Base-by-base conservation (phyloP, 2,329 filamentous ascomycete species). In the Sporothrix phasma region DNA sequence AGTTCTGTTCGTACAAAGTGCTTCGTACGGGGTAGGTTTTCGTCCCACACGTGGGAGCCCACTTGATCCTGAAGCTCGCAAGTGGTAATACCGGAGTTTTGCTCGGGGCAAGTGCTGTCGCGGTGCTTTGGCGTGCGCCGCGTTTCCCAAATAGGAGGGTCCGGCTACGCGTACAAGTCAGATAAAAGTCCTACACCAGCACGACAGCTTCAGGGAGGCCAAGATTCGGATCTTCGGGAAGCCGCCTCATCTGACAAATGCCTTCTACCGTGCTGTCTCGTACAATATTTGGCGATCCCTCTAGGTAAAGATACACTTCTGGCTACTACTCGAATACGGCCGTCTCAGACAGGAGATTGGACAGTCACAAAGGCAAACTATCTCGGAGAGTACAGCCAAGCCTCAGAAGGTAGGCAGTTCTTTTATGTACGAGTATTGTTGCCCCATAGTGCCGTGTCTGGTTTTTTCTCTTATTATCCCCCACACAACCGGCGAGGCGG, bases 81-180 rank as follows among this genome's bases (percentile, higher is more conserved):
- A 7, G 45, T 43, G 24, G 24, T n/a, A n/a, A n/a, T 47, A 43
- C 46, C 65, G 65, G 65, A 61, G 63, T 66, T 63, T 62, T 66
- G 39, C 49, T 66, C 65, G 65, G 65, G 63, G 61, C 61, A 65
- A 65, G 63, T 61, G 34, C 39, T 46, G 56, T 46, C 10, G 17
- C 41, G 15, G 58, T 37, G 43, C 29, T 8, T 13, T 45, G 56
- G 17, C 17, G 8, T 29, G 17, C 39, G 15, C 22, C 39, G 22
- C 39, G 24, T 45, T 61, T 62, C 46, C 37, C 17, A 54, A 62
- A 62, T 24, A 15, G 47, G n/a, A n/a, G 47, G 37, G 39, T 24
- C 7, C 6, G 53, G 45, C 46, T 51, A 29, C n/a, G n/a, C n/a
- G n/a, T n/a, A n/a, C n/a, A n/a, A n/a, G n/a, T n/a, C n/a, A n/a